A percentile compares a stretch with the other conserved stretches of the same genome.
Conservation (phyloP, 2,329 filamentous ascomycete species). For the Calonectria crousiana region DNA sequence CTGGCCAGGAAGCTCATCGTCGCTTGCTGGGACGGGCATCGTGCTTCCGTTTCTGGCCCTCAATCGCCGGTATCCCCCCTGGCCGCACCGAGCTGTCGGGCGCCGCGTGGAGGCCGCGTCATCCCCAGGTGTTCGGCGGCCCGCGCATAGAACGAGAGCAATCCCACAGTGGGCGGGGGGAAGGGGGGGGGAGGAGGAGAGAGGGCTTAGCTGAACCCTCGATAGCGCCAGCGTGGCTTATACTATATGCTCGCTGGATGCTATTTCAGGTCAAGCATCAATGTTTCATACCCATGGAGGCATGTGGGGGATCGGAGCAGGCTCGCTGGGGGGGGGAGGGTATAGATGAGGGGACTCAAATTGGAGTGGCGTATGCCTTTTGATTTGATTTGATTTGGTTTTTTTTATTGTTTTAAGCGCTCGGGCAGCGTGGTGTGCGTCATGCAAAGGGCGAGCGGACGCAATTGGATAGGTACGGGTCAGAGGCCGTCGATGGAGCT, state of each 20-base stretch:
- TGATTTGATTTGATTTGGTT: no score
- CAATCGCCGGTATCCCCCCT: conserved; percentile 1
- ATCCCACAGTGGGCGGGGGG: background rate
- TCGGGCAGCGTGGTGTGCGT: background rate
- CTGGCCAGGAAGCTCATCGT: background rate
- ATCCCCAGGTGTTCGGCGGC: conserved; percentile 31
- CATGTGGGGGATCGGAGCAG: conserved; percentile 8
- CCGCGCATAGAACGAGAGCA: conserved; percentile 19
- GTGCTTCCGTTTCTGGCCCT: background rate
- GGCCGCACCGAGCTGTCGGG: conserved; percentile 19
- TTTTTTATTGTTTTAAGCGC: background rate
- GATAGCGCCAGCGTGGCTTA: background rate
- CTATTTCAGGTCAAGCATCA: background rate
- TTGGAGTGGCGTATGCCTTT: background rate
- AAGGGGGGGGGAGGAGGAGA: background rate
- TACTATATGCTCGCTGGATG: background rate
- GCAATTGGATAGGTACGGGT: background rate
- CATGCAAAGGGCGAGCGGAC: background rate
- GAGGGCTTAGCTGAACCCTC: background rate
- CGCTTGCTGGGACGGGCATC: background rate
- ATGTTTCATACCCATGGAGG: conserved; percentile 10
- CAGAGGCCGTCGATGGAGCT: background rate
- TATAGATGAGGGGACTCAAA: background rate
- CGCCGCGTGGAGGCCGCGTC: conserved; percentile 41
- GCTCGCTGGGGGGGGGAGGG: background rate